phyloP scores from a whole-genome alignment of 768 basidiomycete genomes.

The Pulveroboletus sp. region DNA sequence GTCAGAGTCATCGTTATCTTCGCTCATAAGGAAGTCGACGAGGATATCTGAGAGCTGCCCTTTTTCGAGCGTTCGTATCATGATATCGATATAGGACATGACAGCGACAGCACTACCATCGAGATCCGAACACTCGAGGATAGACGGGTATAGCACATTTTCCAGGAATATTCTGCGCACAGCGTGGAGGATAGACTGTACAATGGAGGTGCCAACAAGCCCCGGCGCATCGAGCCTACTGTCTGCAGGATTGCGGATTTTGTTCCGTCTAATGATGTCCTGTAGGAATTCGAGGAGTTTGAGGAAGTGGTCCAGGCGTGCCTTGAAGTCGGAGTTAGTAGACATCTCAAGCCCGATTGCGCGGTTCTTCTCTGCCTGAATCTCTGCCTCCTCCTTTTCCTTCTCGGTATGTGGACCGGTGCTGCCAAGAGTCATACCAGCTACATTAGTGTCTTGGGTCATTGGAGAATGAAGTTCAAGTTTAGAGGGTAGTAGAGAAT shows the following conservation, averaged over 20 bases:
- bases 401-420: slow-evolving; percentile 50
- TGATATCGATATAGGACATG: slow-evolving; percentile 90
- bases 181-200: slow-evolving; percentile 77
- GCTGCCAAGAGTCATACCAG: slow-evolving; percentile 72
- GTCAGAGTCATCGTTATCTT: slow-evolving; percentile 70
- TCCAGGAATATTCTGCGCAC: slow-evolving; percentile 85
- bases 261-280: slow-evolving; percentile 75
- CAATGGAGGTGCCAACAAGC: slow-evolving; percentile 74
- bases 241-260: slow-evolving; percentile 33
- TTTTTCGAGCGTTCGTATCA: slow-evolving; percentile 68
- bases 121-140: slow-evolving; percentile 85
- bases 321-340: slow-evolving; percentile 67
- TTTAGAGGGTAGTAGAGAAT: slow-evolving; percentile 86
- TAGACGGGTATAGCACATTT: slow-evolving; percentile 88
- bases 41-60: slow-evolving; percentile 67
- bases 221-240: slow-evolving; percentile 50
- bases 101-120: slow-evolving; percentile 98
- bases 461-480: slow-evolving; percentile 58
- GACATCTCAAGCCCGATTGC: slow-evolving; percentile 75
- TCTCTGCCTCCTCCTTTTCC: slow-evolving; percentile 52
- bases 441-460: slow-evolving; percentile 34
- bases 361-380: slow-evolving; percentile 46
- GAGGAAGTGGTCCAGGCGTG: slow-evolving; percentile 81
- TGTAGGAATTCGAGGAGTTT: slow-evolving; percentile 89
- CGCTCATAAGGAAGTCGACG: slow-evolving; percentile 76